Conservation (phyloP, 2,329 filamentous ascomycete species). For the Biscogniauxia marginata region DNA sequence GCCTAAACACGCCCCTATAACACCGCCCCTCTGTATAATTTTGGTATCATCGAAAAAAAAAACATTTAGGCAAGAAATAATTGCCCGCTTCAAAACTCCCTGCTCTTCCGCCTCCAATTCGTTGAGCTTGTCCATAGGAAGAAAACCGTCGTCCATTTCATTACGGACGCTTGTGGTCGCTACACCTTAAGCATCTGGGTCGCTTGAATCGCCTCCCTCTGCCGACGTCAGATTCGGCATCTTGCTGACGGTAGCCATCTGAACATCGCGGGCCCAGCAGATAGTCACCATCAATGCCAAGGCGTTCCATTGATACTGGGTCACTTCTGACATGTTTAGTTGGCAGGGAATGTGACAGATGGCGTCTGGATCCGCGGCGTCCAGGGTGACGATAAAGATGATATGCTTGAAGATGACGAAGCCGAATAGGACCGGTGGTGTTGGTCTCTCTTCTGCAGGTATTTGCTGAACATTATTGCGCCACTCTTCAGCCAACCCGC, state of each 20-base stretch:
- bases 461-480: slow-evolving; percentile 4
- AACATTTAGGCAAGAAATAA: not conserved
- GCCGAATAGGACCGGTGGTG: slow-evolving; percentile 29
- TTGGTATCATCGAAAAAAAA: not conserved
- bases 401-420: slow-evolving; percentile 33
- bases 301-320: slow-evolving; percentile 34
- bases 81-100: not conserved
- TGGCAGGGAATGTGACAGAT: slow-evolving; percentile 26
- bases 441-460: slow-evolving; percentile 8
- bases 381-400: slow-evolving; percentile 31
- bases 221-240: slow-evolving; percentile 5
- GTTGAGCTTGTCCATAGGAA: not conserved
- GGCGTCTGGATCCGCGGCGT: slow-evolving; percentile 26
- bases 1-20: not conserved
- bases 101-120: not conserved
- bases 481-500: slow-evolving; percentile 21
- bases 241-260: slow-evolving; percentile 13
- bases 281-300: slow-evolving; percentile 33
- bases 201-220: slow-evolving; percentile 15
- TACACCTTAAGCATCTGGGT: slow-evolving; percentile 24
- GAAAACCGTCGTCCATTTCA: not conserved
- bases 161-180: not conserved
- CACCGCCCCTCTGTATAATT: not conserved
- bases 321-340: slow-evolving; percentile 30
- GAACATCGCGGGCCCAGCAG: slow-evolving; percentile 33